These are phyloP conservation scores for Suillus discolor DNA, from an alignment of 768 basidiomycete species.

Conservation along the genomic window DNA sequence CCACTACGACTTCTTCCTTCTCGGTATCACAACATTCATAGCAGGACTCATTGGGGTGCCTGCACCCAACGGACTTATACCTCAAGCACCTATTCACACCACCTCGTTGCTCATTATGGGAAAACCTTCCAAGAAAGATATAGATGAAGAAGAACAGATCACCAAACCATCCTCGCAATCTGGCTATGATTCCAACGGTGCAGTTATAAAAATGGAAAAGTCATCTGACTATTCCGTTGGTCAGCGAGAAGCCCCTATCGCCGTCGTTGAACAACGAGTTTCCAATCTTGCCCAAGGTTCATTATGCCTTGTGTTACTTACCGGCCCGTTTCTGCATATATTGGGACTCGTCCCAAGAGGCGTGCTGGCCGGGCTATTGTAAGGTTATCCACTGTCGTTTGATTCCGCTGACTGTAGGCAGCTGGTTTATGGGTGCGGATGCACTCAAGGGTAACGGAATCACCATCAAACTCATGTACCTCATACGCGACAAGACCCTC, in stretches of 20 bases:
- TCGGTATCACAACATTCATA: slow-evolving; percentile 89
- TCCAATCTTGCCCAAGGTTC: slow-evolving; percentile 88
- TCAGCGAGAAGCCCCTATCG: slow-evolving; percentile 56
- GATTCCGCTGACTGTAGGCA: slow-evolving; percentile 25
- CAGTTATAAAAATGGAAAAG: slow-evolving; percentile 28
- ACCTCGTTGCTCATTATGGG: slow-evolving; percentile 77
- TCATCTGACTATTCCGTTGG: slow-evolving; percentile 16
- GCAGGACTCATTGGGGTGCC: slow-evolving; percentile 85
- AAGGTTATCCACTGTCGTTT: slow-evolving; percentile 28
- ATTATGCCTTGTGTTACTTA: slow-evolving; percentile 77
- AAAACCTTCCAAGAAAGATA: slow-evolving; percentile 36
- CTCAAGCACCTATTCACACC: slow-evolving; percentile 93
- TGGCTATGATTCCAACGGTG: not conserved
- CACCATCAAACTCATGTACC: slow-evolving; percentile 76
- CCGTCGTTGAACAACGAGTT: slow-evolving; percentile 90
- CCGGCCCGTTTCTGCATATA: slow-evolving; percentile 80
- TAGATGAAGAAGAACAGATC: slow-evolving; percentile 38
- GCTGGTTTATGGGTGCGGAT: slow-evolving; percentile 92
- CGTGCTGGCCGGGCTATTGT: slow-evolving; percentile 88
- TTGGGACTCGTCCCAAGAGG: slow-evolving; percentile 80
- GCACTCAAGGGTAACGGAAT: slow-evolving; percentile 83
- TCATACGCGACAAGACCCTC: slow-evolving; percentile 70
- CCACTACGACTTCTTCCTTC: slow-evolving; percentile 87
- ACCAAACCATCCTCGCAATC: slow-evolving; percentile 15
- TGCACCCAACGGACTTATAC: slow-evolving; percentile 84